Conservation (phyloP, 176 grass and related monocot species). For the Metroxylon sagu region DNA sequence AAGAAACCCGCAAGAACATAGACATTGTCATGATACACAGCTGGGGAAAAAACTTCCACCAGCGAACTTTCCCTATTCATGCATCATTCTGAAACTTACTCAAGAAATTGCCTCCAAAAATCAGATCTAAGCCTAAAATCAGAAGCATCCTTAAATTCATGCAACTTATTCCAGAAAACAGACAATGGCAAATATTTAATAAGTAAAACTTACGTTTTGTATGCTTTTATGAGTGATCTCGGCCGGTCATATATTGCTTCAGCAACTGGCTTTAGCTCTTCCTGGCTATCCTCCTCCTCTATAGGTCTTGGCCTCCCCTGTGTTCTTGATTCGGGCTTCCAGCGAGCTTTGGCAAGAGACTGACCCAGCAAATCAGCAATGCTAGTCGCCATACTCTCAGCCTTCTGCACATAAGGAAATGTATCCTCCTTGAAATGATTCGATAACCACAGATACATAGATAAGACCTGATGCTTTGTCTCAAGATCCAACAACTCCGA, state of each 20-base stretch:
- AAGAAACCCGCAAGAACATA: too few species aligned
- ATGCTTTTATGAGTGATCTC: conserved; percentile 32
- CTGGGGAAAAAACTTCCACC: too few species aligned
- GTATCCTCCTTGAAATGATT: conserved; percentile 78
- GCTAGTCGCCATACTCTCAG: conserved; percentile 63
- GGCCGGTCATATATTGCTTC: conserved; percentile 25
- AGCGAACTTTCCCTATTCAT: too few species aligned
- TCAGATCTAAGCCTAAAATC: too few species aligned
- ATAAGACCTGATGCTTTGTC: conserved; percentile 93
- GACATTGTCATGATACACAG: too few species aligned
- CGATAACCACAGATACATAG: conserved; percentile 84
- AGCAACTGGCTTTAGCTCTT: conserved; percentile 20
- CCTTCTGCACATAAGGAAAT: conserved; percentile 76
- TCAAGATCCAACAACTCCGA: conserved; percentile 87
- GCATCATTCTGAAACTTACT: too few species aligned
- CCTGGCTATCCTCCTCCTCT: conserved; percentile 20
- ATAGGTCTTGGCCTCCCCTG: conserved; percentile 31
- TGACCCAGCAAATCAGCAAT: conserved; percentile 82
- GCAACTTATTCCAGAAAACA: too few species aligned
- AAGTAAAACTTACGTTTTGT: conserved; percentile 33
- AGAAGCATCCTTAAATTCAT: too few species aligned
- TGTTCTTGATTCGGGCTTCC: conserved; percentile 82
- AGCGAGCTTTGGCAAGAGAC: conserved; percentile 63
- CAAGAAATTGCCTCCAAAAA: too few species aligned
- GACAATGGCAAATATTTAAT: too few species aligned